Evolutionary conservation across 1,284 basidiomycete species (phyloP), one percentile per base, ranked within the genome.

Genomic region (Ustilago loliicola): DNA sequence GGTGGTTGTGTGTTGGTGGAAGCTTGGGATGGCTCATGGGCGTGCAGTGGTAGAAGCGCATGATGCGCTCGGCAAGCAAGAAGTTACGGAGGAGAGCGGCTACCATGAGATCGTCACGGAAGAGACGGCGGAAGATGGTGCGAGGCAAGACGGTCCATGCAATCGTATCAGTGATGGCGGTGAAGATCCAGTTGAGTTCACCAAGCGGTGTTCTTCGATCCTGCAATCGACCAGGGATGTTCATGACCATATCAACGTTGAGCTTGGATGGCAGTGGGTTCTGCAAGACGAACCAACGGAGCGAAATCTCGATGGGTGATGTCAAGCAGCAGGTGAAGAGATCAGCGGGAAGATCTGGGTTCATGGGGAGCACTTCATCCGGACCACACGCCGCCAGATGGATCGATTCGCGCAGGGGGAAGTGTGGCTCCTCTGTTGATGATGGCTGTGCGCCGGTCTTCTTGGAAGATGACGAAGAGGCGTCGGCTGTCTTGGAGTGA

Each of bases 121-220:
- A 99, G 34, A 99, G 89, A 42, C 94, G 91, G 50, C 95, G 95
- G 88, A 99, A 99, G 13, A 95, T 91, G 59, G 96, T 94, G 58
- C 93, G 91, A 23, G 95, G 93, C 84, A 99, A 95, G 0, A 95
- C 94, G 13, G 96, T 95, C 96, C 97, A 99, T 15, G 97, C 97
- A 76, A 99, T 98, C 9, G 96, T 98, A 87, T 99, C 96, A 19
- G 96, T 99, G 76, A 99, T 95, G 47, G 96, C 95, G 2, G 95
- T 98, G 88, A 99, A 98, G 80, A 99, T 98, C 96, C 97, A 99
- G 87, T 98, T 98, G 30, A 99, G 91, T 87, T 99, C 96, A 60
- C 96, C 96, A 1, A 99, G 89, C 0, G 96, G 96, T 3, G 97
- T 98, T 27, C 95, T 90, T 36, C 96, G 90, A 84, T 99, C 96